Base-by-base conservation (phyloP, 345 rosid species). In the Punica granatum region DNA sequence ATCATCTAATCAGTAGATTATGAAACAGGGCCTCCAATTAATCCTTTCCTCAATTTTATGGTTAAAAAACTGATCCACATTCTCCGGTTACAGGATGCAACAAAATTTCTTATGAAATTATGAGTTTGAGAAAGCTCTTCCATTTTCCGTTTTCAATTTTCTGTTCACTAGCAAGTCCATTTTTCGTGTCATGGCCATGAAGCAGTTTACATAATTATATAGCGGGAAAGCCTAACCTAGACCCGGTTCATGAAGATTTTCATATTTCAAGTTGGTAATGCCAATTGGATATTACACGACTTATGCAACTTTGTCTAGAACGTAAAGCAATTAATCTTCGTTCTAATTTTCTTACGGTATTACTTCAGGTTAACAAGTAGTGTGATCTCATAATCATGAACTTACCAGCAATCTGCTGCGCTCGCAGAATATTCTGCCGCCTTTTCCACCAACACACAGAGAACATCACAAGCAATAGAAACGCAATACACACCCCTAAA, bases 381-480 rank as follows among this genome's bases (percentile, higher is more conserved):
- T 23, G 15, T 60, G 31, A 41, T 65, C 41, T 31, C 51, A 67
- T 19, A 69, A 62, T 56, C 58, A 69, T 25, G 69, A 63, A 62
- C 84, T 77, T 76, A 91, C 98, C 96, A 37, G 97, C 92, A 43
- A 92, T 83, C 42, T 88, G 88, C 74, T 92, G 89, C 31, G 97
- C 82, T 41, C 99, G 78, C 62, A 87, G 90, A 79, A 95, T 92
- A 74, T 95, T 95, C 72, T 92, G 92, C 65, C 90, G 87, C 73
- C 99, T 81, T 79, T 92, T 92, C 88, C 92, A 85, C 89, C 92
- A 95, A 66, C 86, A 76, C 73, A 83, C 68, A 28, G 84, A 79
- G 67, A 90, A 88, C 48, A 79, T 70, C 56, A 84, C 79, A 67
- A 95, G 58, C 36, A 92, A 73, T 14, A 95, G 66, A 56, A 92